A percentile compares a stretch with the other conserved stretches of the same genome.
phyloP scores from a whole-genome alignment of 2,329 filamentous ascomycete species.

The Colletotrichum tanaceti region DNA sequence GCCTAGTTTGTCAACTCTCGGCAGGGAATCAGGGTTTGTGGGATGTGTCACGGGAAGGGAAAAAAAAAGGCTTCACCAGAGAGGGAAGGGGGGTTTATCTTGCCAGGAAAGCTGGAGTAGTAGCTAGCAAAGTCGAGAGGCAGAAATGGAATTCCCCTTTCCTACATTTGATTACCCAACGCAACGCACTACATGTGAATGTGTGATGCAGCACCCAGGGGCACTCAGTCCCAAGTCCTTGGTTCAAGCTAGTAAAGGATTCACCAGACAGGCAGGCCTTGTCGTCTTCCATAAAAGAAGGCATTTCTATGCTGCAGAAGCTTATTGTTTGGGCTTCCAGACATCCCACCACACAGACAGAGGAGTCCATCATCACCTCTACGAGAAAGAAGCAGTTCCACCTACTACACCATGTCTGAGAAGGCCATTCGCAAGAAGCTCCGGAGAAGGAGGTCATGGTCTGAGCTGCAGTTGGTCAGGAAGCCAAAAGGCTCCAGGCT shows the following conservation, averaged over 20 bases:
- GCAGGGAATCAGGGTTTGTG: neutral
- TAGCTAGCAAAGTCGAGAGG: neutral
- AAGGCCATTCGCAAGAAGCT: neutral
- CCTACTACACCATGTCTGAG: neutral
- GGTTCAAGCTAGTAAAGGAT: too few relatives aligned
- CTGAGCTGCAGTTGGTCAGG: conserved; percentile 10
- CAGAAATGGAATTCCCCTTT: neutral
- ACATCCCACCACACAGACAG: neutral
- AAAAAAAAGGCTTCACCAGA: neutral
- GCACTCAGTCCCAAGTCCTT: too few relatives aligned
- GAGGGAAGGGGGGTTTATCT: neutral
- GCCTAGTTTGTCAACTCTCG: conserved; percentile 17
- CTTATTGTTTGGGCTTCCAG: neutral
- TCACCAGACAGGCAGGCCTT: neutral
- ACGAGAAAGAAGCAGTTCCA: neutral
- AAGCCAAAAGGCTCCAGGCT: conserved; percentile 15
- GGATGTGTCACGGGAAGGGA: too few relatives aligned
- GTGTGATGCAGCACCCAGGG: neutral
- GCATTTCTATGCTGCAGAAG: neutral
- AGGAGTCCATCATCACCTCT: fast-evolving
- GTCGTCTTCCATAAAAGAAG: neutral
- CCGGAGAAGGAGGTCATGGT: neutral
- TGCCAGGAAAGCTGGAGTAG: neutral
- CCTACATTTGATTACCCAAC: too few relatives aligned
- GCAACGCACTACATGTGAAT: neutral